Conservation (phyloP, 768 basidiomycete species). For the Boletus sp. region DNA sequence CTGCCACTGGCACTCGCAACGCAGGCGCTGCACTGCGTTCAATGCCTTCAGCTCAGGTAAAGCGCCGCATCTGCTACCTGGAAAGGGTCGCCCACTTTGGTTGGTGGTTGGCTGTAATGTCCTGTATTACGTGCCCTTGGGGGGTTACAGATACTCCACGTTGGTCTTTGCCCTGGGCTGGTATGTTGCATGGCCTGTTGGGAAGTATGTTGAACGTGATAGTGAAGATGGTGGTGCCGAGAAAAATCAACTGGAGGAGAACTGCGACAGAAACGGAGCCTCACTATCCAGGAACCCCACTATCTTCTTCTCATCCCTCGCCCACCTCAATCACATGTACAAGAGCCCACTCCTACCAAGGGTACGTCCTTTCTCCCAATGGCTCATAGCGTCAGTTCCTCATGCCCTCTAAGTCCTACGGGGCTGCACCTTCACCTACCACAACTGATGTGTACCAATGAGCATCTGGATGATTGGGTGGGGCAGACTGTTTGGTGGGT, state of each 20-base stretch:
- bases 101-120: no score
- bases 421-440: constrained; percentile 45
- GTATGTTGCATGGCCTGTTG: constrained; percentile 98
- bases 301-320: no score
- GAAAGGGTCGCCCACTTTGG: no score
- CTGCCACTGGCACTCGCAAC: constrained; percentile 94
- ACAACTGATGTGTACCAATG: constrained; percentile 19
- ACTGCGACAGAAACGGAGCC: constrained; percentile 16
- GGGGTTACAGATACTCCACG: constrained; percentile 75
- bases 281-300: no score
- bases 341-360: constrained; percentile 37
- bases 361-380: constrained; percentile 44
- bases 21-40: constrained; percentile 94
- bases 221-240: constrained; percentile 42
- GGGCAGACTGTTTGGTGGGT: constrained; percentile 82
- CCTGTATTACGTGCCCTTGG: constrained; percentile 71
- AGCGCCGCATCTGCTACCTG: constrained; percentile 89
- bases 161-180: constrained; percentile 92
- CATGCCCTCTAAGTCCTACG: constrained; percentile 63
- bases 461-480: constrained; percentile 46
- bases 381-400: constrained; percentile 32
- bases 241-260: constrained; percentile 31
- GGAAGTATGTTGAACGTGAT: no score
- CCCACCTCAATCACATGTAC: constrained; percentile 31
- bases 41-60: constrained; percentile 87